Conservation (phyloP, 2,329 filamentous ascomycete species). For the Zymoseptoria brevis region DNA sequence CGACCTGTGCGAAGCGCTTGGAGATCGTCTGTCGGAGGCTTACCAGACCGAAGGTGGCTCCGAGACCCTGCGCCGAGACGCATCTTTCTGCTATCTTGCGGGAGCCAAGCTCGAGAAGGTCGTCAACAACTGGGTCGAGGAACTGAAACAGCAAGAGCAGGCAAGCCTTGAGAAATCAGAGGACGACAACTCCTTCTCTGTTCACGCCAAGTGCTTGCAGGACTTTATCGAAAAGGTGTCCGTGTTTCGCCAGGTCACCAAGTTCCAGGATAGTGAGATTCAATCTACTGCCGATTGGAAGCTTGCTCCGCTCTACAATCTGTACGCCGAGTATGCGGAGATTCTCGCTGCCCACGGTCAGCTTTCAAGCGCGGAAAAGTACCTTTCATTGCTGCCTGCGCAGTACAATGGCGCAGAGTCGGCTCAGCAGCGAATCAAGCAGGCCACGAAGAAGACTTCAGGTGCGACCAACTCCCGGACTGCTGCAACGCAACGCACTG, state of each 20-base stretch:
- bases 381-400: conserved; percentile 75
- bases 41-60: conserved; percentile 45
- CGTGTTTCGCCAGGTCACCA: conserved; percentile 87
- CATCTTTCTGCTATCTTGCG: conserved; percentile 91
- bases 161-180: conserved; percentile 52
- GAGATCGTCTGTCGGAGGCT: conserved; percentile 76
- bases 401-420: conserved; percentile 82
- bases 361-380: conserved; percentile 77
- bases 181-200: conserved; percentile 77
- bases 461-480: conserved; percentile 28
- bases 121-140: conserved; percentile 83
- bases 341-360: conserved; percentile 87
- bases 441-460: conserved; percentile 58
- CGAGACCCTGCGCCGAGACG: conserved; percentile 62
- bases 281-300: conserved; percentile 74
- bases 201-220: conserved; percentile 81
- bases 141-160: conserved; percentile 77
- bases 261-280: conserved; percentile 75
- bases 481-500: conserved; percentile 23
- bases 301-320: conserved; percentile 77
- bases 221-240: conserved; percentile 98
- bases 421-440: conserved; percentile 73
- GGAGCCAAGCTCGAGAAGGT: conserved; percentile 98
- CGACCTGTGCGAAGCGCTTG: conserved; percentile 88
- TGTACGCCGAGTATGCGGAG: conserved; percentile 95